Percentiles rank a stretch among this genome's conserved stretches.
Conservation (phyloP, 805 yeast species). For the Ogataea sp. region DNA sequence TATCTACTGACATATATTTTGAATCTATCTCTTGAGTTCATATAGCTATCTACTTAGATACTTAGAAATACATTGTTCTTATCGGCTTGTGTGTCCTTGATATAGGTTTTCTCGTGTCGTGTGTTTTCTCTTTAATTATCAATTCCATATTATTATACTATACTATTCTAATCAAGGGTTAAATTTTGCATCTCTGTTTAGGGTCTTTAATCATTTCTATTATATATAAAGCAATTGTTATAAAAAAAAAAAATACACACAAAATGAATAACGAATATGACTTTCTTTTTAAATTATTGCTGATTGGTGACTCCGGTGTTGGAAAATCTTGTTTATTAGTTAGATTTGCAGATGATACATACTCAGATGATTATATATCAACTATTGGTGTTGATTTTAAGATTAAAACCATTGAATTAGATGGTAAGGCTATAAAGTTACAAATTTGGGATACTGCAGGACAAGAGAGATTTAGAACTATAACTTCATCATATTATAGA, state of each 20-base stretch:
- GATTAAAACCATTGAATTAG: constrained; percentile 84
- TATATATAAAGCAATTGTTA: background rate
- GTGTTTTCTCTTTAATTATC: no score
- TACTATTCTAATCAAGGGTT: no score
- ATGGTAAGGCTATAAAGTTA: constrained; percentile 93
- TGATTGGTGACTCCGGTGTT: constrained; percentile 98
- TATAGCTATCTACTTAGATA: no score
- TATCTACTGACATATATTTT: background rate
- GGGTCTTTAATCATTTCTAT: no score
- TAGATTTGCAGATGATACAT: constrained; percentile 95
- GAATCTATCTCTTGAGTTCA: background rate
- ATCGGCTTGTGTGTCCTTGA: no score
- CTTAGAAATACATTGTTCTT: no score
- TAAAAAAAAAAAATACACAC: background rate
- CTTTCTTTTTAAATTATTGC: constrained; percentile 85
- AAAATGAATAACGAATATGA: constrained; percentile 92
- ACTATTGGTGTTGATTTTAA: constrained; percentile 97
- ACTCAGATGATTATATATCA: constrained; percentile 93
- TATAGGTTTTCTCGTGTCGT: no score
- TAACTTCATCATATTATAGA: constrained; percentile 94
- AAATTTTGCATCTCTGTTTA: no score
- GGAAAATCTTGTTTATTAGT: constrained; percentile 93
- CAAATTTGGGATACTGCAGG: constrained; percentile 99
- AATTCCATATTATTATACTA: no score
- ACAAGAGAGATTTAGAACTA: constrained; percentile 96